A percentile compares a stretch with the other conserved stretches of the same genome.
Conservation (phyloP, 2,329 filamentous ascomycete genomes). For the Colletotrichum horii region DNA sequence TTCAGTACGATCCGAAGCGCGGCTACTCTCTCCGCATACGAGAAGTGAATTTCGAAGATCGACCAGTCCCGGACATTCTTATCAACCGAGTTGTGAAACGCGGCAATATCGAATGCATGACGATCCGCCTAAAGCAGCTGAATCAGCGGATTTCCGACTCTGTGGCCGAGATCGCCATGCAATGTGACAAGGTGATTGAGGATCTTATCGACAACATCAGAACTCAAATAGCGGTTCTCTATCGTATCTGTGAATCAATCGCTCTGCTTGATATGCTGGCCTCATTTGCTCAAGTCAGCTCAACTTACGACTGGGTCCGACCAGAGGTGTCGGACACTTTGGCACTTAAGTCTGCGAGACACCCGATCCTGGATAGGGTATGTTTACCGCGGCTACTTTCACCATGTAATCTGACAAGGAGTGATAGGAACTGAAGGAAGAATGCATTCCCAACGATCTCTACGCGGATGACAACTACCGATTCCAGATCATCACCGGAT, state of each 20-base stretch:
- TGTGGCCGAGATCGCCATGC: slow-evolving; percentile 81
- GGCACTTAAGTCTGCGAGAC: slow-evolving; percentile 75
- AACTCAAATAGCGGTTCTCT: slow-evolving; percentile 73
- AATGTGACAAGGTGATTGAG: slow-evolving; percentile 80
- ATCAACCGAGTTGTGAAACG: slow-evolving; percentile 77
- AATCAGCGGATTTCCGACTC: slow-evolving; percentile 80
- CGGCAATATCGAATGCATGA: slow-evolving; percentile 85
- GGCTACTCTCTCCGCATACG: slow-evolving; percentile 80
- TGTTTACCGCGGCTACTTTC: background rate
- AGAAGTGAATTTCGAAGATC: slow-evolving; percentile 65
- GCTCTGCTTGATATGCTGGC: slow-evolving; percentile 86
- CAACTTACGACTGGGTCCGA: slow-evolving; percentile 62
- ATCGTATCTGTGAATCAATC: slow-evolving; percentile 85
- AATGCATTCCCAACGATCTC: slow-evolving; percentile 88
- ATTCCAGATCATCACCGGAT: slow-evolving; percentile 93
- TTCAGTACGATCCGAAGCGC: slow-evolving; percentile 79
- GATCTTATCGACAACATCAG: slow-evolving; percentile 76
- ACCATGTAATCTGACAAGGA: background rate
- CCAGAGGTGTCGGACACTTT: slow-evolving; percentile 73
- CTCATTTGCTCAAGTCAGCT: slow-evolving; percentile 77
- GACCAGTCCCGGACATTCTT: slow-evolving; percentile 68
- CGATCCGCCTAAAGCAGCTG: slow-evolving; percentile 80
- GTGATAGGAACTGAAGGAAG: slow-evolving; percentile 36
- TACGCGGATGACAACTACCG: slow-evolving; percentile 81
- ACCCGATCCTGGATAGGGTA: slow-evolving; percentile 78